phyloP scores from a whole-genome alignment of 495 filamentous ascomycete species.

The Aspergillus ellipticus region DNA sequence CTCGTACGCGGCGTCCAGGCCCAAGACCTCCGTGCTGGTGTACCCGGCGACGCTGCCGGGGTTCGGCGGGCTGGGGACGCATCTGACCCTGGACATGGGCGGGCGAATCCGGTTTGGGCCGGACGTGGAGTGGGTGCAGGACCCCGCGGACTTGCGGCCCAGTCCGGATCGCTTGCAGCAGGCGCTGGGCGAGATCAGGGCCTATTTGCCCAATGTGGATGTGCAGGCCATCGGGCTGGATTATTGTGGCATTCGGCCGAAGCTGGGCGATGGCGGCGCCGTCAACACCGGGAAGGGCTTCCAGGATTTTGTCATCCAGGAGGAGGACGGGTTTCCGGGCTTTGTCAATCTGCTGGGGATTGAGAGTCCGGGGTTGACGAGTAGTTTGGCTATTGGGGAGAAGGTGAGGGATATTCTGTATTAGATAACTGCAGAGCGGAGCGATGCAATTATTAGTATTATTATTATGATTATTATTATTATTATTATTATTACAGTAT shows the following conservation, averaged over 20 bases:
- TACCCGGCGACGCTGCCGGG: conserved; percentile 84
- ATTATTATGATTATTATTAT: too few species aligned
- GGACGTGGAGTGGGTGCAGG: conserved; percentile 88
- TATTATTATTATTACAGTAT: too few species aligned
- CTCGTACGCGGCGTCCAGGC: conserved; percentile 65
- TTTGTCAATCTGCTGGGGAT: conserved; percentile 92
- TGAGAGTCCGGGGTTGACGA: conserved; percentile 93
- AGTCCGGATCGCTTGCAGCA: conserved; percentile 55
- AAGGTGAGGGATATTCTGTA: conserved; percentile 76
- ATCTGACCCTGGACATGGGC: conserved; percentile 85
- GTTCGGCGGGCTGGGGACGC: conserved; percentile 82
- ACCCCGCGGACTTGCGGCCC: conserved; percentile 53
- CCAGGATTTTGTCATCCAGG: conserved; percentile 78
- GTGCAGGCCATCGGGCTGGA: conserved; percentile 66
- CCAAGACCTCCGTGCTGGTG: conserved; percentile 68
- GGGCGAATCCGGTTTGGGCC: conserved; percentile 89
- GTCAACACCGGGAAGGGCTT: conserved; percentile 62
- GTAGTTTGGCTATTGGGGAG: conserved; percentile 82
- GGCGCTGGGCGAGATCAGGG: conserved; percentile 69
- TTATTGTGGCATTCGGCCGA: conserved; percentile 89
- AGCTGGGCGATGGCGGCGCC: conserved; percentile 59
- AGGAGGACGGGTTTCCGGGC: conserved; percentile 77
- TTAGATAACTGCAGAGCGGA: too few species aligned
- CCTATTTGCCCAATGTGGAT: conserved; percentile 74
- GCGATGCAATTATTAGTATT: too few species aligned